Base-by-base conservation (phyloP, 768 basidiomycete species). In the Kwoniella shandongensis region DNA sequence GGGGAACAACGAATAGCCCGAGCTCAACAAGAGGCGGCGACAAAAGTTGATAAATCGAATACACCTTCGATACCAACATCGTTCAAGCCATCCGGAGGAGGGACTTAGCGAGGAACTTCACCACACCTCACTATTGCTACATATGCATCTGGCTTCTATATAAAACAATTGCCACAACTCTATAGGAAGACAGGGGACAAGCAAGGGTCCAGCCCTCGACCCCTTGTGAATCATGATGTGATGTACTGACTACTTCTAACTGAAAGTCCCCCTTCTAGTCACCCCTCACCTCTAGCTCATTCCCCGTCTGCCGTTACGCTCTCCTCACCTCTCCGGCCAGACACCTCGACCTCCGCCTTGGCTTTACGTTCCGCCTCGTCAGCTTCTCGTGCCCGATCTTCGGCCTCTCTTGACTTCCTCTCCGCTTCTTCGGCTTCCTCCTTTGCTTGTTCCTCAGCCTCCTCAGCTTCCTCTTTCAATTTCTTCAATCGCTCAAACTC, bases 401-500 rank as follows among this genome's bases (percentile, higher is more conserved):
- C 51, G 20, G 54, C 54, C 18, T 55, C 54, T 18, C 39, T 17
- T 5, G 36, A 46, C 30, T 42, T 42, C 45, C 35, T 18, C 29
- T 58, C 49, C 2, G 39, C 50, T 5, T 35, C 50, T 39, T 50
- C 56, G 18, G 56, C 50, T 20, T 61, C 47, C 3, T 40, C 59
- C 27, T 45, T 56, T 12, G 41, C 56, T 40, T 50, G 25, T 22
- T 44, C 29, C 30, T 55, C 57, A 2, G 45, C 56, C 29, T 51
- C 56, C 32, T 59, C 62, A 17, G 45, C 69, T 32, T 67, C 59
- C 22, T 65, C 59, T 41, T 65, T 65, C 20, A 61, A 44, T 42
- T 67, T 65, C 49, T 65, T 67, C 50, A 65, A 27, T 30, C 59
- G 27, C 39, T 70, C 65, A 46, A 67, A 53, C 23, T 67, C 59